Evolutionary conservation across 495 filamentous ascomycete genomes (phyloP).

Genomic region (Xylaria nigripes): DNA sequence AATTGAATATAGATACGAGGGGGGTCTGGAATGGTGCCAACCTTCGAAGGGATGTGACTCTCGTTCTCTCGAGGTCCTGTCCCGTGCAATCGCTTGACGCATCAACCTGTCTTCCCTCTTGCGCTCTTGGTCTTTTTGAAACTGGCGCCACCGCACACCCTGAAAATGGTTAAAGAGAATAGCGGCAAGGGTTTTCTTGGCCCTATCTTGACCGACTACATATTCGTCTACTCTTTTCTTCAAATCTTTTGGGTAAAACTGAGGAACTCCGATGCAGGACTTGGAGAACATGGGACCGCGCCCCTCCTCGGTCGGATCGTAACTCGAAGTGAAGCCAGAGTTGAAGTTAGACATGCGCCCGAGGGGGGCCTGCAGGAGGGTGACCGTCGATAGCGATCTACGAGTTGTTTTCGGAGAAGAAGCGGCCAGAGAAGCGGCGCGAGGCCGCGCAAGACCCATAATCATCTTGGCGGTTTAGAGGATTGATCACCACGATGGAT

Average conservation of each 20-base stretch:
- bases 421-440: constrained; percentile 11
- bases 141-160: constrained; percentile 67
- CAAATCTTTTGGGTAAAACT: constrained; percentile 70
- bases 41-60: constrained; percentile 41
- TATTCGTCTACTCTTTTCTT: constrained; percentile 92
- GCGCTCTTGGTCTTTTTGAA: constrained; percentile 71
- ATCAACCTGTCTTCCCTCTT: constrained; percentile 45
- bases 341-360: constrained; percentile 33
- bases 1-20: constrained; percentile 17
- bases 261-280: constrained; percentile 52
- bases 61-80: constrained; percentile 34
- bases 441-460: constrained; percentile 28
- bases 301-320: constrained; percentile 55
- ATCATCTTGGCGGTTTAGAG: constrained; percentile 20
- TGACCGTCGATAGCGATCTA: constrained; percentile 28
- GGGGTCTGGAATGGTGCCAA: constrained; percentile 26
- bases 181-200: constrained; percentile 90
- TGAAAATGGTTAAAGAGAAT: constrained; percentile 98
- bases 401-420: constrained; percentile 13
- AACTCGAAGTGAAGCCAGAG: constrained; percentile 58
- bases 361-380: constrained; percentile 17
- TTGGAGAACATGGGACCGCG: constrained; percentile 43
- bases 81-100: constrained; percentile 37
- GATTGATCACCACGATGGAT: background rate
- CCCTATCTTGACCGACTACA: constrained; percentile 90